Base-by-base conservation (phyloP, 2,329 filamentous ascomycete species). In the Penicillium sclerotiorum region DNA sequence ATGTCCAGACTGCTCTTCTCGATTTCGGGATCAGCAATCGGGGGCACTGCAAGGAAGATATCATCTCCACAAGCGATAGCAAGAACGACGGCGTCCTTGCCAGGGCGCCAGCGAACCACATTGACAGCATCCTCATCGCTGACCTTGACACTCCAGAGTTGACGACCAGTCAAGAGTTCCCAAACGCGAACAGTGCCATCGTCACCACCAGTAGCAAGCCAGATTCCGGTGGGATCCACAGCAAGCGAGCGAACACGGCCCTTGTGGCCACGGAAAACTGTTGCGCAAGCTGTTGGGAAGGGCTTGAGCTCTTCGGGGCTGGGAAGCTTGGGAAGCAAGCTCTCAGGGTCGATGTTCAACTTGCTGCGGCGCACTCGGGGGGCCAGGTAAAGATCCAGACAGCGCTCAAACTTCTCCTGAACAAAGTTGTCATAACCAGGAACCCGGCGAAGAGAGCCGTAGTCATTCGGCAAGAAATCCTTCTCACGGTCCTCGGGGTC, bases 341-440 rank as follows among this genome's bases (percentile, higher is more conserved):
- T 95, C 70, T 89, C 88, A 3, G 94, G 94, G 63, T 99, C 94
- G 65, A 99, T 97, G 73, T 97, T 96, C 65, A 99, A 83, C 71
- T 92, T 89, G 76, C 92, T 96, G 70, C 95, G 88, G 52, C 93
- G 85, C 49, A 99, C 85, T 65, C 94, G 83, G 39, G 95, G 94
- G 13, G 95, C 94, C 52, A 99, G 81, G 70, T 99, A 99, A 15
- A 99, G 81, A 73, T 99, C 95, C 60, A 99, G 77, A 69, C 91
- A 97, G 58, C 95, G 82, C 71, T 99, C 92, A 63, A 99, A 99
- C 59, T 92, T 87, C 73, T 99, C 94, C 72, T 96, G 96, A 68
- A 99, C 85, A 59, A 96, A 90, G 47, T 81, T 82, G 43, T 88
- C 89, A 68, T 96, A 99, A 13, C 88, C 95, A 43, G 95, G 94